Evolutionary conservation across 148 eudicot genomes (phyloP).

Genomic region (Agrostemma githago): DNA sequence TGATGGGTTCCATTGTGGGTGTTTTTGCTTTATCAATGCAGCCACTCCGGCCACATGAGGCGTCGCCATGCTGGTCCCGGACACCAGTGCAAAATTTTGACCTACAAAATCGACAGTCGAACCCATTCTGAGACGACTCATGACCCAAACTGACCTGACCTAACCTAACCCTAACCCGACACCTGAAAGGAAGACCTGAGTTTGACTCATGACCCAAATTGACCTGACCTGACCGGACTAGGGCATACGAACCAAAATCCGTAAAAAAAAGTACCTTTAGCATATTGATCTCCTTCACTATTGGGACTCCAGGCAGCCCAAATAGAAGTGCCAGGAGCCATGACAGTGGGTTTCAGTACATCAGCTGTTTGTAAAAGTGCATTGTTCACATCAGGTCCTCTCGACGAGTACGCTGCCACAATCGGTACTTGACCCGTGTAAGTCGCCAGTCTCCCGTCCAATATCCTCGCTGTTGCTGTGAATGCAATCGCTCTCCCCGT

Average conservation of each 20-base stretch:
- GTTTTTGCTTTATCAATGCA: constrained; percentile 57
- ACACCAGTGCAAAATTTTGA: constrained; percentile 52
- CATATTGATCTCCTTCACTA: constrained; percentile 51
- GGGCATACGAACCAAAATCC: too few species aligned
- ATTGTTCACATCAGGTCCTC: constrained; percentile 69
- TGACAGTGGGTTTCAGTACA: constrained; percentile 60
- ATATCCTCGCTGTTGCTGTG: constrained; percentile 45
- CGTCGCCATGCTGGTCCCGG: constrained; percentile 77
- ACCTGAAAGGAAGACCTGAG: too few species aligned
- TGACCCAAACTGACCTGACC: too few species aligned
- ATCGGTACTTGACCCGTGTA: constrained; percentile 51
- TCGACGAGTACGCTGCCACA: constrained; percentile 63
- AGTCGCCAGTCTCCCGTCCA: constrained; percentile 57
- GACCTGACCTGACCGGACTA: too few species aligned
- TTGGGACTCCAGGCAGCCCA: constrained; percentile 73
- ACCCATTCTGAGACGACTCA: background rate
- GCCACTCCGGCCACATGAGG: constrained; percentile 66
- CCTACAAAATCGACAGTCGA: constrained; percentile 32
- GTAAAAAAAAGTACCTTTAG: constrained; percentile 32
- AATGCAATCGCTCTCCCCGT: constrained; percentile 47
- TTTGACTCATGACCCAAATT: background rate
- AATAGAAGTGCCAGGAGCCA: constrained; percentile 71
- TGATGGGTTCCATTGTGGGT: constrained; percentile 58
- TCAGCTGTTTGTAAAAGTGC: constrained; percentile 60
- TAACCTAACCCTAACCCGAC: too few species aligned